Conservation (phyloP, 1,284 basidiomycete species). For the Phaffia rhodozyma region DNA sequence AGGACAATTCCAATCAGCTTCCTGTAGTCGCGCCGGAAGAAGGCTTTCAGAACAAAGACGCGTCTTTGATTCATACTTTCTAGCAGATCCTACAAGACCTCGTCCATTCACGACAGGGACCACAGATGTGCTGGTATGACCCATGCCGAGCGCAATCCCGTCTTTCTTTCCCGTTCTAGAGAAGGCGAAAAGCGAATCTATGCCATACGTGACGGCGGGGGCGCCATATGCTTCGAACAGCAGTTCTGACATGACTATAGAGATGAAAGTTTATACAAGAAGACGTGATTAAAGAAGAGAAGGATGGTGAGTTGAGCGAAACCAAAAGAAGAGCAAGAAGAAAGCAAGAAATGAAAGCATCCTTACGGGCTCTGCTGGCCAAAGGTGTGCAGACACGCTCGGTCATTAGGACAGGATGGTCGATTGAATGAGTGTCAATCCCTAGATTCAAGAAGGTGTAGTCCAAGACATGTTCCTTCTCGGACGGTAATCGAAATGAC, state of each 20-base stretch:
- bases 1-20: not conserved
- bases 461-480: slow-evolving; percentile 87
- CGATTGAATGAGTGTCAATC: slow-evolving; percentile 61
- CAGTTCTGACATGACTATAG: slow-evolving; percentile 79
- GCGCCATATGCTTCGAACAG: slow-evolving; percentile 90
- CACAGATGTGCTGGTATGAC: slow-evolving; percentile 54
- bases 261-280: not conserved
- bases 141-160: slow-evolving; percentile 54
- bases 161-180: slow-evolving; percentile 41
- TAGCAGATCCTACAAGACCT: slow-evolving; percentile 33
- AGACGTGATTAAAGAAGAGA: not conserved
- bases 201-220: slow-evolving; percentile 73
- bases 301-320: slow-evolving; percentile 12
- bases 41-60: not conserved
- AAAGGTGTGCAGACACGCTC: slow-evolving; percentile 82
- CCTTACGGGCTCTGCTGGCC: slow-evolving; percentile 72
- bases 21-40: not conserved
- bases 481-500: not conserved
- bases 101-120: slow-evolving; percentile 71
- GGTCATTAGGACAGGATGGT: slow-evolving; percentile 88
- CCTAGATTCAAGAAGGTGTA: slow-evolving; percentile 80
- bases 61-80: not conserved
- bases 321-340: slow-evolving; percentile 5
- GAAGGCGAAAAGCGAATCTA: slow-evolving; percentile 90
- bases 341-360: not conserved